A percentile compares a stretch with the other conserved stretches of the same genome.
Evolutionary conservation across 768 basidiomycete genomes (phyloP).

Genomic region (Harrya chromipes): DNA sequence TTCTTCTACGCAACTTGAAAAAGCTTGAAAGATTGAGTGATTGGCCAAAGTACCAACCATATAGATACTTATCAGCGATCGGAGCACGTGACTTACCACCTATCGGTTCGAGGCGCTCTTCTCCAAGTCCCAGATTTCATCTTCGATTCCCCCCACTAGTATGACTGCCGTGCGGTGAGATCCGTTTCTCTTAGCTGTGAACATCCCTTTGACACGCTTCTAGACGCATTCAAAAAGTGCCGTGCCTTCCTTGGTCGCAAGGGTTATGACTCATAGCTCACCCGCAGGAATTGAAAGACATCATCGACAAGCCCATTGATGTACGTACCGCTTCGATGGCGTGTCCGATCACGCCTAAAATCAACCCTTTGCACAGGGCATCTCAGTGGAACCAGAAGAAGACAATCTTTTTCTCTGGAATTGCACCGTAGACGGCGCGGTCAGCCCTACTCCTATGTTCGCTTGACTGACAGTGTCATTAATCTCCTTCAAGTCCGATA

Average conservation of each 20-base stretch:
- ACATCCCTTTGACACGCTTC: constrained; percentile 19
- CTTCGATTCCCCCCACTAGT: constrained; percentile 5
- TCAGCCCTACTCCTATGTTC: constrained; percentile 34
- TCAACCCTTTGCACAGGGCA: constrained; percentile 42
- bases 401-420: constrained; percentile 78
- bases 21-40: too few relatives aligned
- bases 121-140: constrained; percentile 9
- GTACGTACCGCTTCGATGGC: constrained; percentile 37
- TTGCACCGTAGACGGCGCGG: constrained; percentile 71
- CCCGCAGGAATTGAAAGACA: constrained; percentile 61
- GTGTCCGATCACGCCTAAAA: constrained; percentile 8
- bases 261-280: constrained; percentile 6
- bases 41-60: too few relatives aligned
- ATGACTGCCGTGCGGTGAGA: constrained; percentile 43
- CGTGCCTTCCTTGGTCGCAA: background rate
- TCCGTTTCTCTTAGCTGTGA: background rate
- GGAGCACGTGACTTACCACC: too few relatives aligned
- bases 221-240: constrained; percentile 79
- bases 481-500: constrained; percentile 50
- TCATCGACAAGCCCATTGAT: constrained; percentile 60
- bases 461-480: constrained; percentile 1
- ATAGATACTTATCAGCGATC: too few relatives aligned
- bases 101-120: background rate
- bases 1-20: too few relatives aligned
- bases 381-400: constrained; percentile 61